A percentile compares a stretch with the other conserved stretches of the same genome.
phyloP scores from a whole-genome alignment of 306 rosid species.

The Acacia melanoxylon region DNA sequence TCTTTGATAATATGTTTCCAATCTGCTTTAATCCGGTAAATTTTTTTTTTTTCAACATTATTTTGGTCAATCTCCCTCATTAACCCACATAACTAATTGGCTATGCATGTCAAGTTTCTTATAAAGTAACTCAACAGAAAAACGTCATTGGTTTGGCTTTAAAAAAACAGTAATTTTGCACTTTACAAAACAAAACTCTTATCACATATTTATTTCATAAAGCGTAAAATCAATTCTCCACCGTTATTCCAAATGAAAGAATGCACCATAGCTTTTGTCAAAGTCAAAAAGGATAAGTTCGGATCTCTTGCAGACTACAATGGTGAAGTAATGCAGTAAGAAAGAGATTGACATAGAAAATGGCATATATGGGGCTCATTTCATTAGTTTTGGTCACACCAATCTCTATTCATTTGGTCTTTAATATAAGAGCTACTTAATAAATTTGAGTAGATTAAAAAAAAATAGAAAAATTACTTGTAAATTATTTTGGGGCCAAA shows the following conservation, averaged over 20 bases:
- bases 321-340: not conserved
- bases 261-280: not conserved
- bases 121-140: not conserved
- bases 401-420: too few relatives aligned
- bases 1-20: not conserved
- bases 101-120: slow-evolving; percentile 5
- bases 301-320: not conserved
- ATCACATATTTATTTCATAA: not conserved
- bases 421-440: too few relatives aligned
- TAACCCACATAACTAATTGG: not conserved
- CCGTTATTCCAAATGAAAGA: not conserved
- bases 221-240: not conserved
- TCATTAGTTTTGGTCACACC: not conserved
- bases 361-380: not conserved
- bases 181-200: too few relatives aligned
- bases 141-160: not conserved
- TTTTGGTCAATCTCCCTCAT: too few relatives aligned
- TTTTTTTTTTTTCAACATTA: too few relatives aligned
- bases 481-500: too few relatives aligned
- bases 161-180: not conserved
- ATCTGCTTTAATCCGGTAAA: too few relatives aligned
- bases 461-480: too few relatives aligned
- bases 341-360: not conserved
- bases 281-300: too few relatives aligned
- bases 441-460: too few relatives aligned